A percentile compares a stretch with the other conserved stretches of the same genome.
Conservation (phyloP, 2,329 filamentous ascomycete genomes). For the Alternaria longipes region DNA sequence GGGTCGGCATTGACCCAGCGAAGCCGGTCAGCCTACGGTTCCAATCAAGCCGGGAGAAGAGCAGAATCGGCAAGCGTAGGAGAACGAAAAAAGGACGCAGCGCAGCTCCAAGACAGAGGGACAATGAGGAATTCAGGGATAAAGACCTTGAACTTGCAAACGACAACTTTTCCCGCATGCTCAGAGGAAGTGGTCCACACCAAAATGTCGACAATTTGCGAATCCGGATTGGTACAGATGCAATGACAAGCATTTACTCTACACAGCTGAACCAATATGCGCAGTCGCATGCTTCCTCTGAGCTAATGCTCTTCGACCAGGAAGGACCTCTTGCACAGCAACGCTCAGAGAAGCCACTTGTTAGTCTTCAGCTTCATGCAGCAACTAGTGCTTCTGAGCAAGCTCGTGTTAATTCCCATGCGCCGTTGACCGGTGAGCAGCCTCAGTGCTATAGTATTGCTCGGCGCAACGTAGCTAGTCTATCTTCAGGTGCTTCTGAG, state of each 20-base stretch:
- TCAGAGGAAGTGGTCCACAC: conserved; percentile 21
- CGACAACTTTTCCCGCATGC: conserved; percentile 10
- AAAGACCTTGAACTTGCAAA: conserved; percentile 4
- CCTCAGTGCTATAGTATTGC: neutral
- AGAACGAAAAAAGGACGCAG: conserved; percentile 24
- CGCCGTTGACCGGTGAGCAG: conserved; percentile 10
- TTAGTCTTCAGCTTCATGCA: conserved; percentile 8
- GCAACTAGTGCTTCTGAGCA: conserved; percentile 7
- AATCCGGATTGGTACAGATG: conserved; percentile 50
- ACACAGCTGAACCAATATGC: conserved; percentile 17
- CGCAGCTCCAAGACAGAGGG: conserved; percentile 7
- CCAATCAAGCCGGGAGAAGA: conserved; percentile 36
- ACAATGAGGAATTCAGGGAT: neutral
- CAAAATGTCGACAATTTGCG: conserved; percentile 36
- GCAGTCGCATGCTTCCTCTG: conserved; percentile 36
- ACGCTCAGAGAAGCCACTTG: conserved; percentile 9
- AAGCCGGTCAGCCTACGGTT: conserved; percentile 43
- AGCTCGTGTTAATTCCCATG: neutral
- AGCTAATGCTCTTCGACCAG: conserved; percentile 50
- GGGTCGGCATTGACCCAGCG: conserved; percentile 45
- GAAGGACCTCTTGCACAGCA: conserved; percentile 23
- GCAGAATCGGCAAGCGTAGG: conserved; percentile 46
- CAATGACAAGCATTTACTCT: conserved; percentile 38
- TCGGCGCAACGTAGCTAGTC: neutral
- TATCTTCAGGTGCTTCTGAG: neutral